Base-by-base conservation (phyloP, 2,329 filamentous ascomycete genomes). In the Penicillium frequentans region DNA sequence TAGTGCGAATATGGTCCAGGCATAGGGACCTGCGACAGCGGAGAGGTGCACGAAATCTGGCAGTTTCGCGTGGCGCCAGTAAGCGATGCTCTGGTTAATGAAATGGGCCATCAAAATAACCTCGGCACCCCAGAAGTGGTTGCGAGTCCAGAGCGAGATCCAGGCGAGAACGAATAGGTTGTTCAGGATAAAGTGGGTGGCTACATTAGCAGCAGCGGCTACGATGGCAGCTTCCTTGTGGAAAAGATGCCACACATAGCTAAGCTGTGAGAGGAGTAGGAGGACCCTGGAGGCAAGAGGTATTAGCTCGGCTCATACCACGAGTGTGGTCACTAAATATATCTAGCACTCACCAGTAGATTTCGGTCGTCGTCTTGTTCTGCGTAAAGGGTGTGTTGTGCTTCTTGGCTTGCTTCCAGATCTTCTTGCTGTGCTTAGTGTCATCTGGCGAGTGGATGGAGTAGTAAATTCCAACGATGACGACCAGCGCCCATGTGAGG, bases 91-190 rank as follows among this genome's bases (percentile, higher is more conserved):
- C 52, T 96, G 83, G 75, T 96, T 96, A 80, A 91, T 79, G 72
- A 95, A 90, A 79, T 96, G 95, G 79, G 90, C 73, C 61, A 92
- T 77, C 58, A 96, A 77, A 50, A 96, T 82, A 48, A 96, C 59
- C 78, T 93, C 89, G 10, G 90, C 86, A 75, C 87, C 86, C 79
- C 85, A 82, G 77, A 93, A 95, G 74, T 89, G 83, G 49, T 81
- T 85, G 66, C 88, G 86, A 52, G 90, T 88, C 80, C 93, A 96
- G 60, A 96, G 85, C 79, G 93, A 86, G 67, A 96, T 84, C 74
- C 92, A 96, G 65, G 84, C 86, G 64, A 93, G 89, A 73, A 91
- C 85, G 58, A 96, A 82, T 43, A 96, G 78, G 75, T 96, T 96
- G 82, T 91, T 90, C 66, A 89, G 72, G 72, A 96, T 91, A 75